Conservation (phyloP, 2,329 filamentous ascomycete genomes). For the Diaporthe batatas region DNA sequence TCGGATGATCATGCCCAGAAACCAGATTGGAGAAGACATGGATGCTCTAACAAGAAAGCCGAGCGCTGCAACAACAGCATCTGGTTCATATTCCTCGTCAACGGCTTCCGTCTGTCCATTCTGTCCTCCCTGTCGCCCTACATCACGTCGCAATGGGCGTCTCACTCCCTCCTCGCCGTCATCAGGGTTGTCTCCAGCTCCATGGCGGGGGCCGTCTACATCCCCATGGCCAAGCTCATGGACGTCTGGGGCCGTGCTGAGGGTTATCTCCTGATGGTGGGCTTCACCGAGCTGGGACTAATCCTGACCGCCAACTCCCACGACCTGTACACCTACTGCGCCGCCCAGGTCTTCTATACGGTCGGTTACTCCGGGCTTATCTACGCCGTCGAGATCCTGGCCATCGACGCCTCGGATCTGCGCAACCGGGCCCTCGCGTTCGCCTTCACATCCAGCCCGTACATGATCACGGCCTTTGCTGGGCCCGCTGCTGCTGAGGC, state of each 20-base stretch:
- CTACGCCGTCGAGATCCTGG: slow-evolving; percentile 73
- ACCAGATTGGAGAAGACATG: background rate
- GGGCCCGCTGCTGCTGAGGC: slow-evolving; percentile 66
- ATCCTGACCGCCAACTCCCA: slow-evolving; percentile 76
- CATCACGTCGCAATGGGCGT: slow-evolving; percentile 63
- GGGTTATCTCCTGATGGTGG: slow-evolving; percentile 56
- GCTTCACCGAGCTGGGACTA: slow-evolving; percentile 62
- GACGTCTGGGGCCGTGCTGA: slow-evolving; percentile 63
- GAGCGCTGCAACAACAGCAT: slow-evolving; percentile 52
- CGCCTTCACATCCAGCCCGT: slow-evolving; percentile 70
- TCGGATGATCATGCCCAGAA: background rate
- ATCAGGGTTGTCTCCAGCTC: slow-evolving; percentile 66
- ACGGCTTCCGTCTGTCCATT: slow-evolving; percentile 61
- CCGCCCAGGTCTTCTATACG: slow-evolving; percentile 75
- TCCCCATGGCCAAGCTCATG: slow-evolving; percentile 61
- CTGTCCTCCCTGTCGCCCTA: slow-evolving; percentile 58
- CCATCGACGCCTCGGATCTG: slow-evolving; percentile 76
- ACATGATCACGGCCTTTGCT: slow-evolving; percentile 75
- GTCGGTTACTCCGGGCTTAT: slow-evolving; percentile 71
- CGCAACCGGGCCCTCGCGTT: slow-evolving; percentile 76
- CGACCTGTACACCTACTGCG: slow-evolving; percentile 72
- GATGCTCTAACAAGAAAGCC: background rate
- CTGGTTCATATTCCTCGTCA: slow-evolving; percentile 65
- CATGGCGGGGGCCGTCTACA: slow-evolving; percentile 70
- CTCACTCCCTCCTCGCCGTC: slow-evolving; percentile 66